Conservation (phyloP, 176 grass and related monocot genomes). For the Elymus sibiricus region DNA sequence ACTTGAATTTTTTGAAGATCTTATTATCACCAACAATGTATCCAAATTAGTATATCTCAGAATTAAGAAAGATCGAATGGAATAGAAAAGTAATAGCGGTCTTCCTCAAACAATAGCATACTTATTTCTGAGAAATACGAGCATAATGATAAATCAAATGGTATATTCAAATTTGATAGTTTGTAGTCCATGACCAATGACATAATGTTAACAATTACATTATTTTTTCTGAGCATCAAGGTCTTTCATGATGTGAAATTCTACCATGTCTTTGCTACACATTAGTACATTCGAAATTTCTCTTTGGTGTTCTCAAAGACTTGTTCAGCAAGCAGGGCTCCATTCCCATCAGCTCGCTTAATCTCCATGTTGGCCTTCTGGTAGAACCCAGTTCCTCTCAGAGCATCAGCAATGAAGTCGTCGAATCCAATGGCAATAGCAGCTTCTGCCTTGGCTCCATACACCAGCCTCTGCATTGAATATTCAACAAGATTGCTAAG, state of each 20-base stretch:
- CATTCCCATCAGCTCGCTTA: conserved; percentile 79
- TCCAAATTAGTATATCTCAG: background rate
- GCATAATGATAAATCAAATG: background rate
- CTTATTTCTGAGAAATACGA: background rate
- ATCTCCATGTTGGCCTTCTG: conserved; percentile 95
- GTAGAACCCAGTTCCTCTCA: conserved; percentile 81
- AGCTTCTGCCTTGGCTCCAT: conserved; percentile 94
- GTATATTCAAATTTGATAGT: conserved; percentile 27
- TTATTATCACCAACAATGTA: background rate
- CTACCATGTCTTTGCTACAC: background rate
- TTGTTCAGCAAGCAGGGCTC: conserved; percentile 86
- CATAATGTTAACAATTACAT: conserved; percentile 12
- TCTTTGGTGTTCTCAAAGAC: conserved; percentile 94
- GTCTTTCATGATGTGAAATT: conserved; percentile 27
- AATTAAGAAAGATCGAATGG: background rate
- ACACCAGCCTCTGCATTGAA: conserved; percentile 80
- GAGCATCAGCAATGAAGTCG: conserved; percentile 96
- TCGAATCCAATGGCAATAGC: conserved; percentile 95
- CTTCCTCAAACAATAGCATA: background rate
- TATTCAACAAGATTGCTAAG: conserved; percentile 1
- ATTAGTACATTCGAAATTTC: conserved; percentile 93
- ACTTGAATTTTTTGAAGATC: background rate
- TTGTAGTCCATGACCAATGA: background rate
- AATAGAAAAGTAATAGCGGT: background rate
- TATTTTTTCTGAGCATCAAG: conserved; percentile 29